A percentile compares a stretch with the other conserved stretches of the same genome.
Evolutionary conservation across 352 stramenopile genomes (phyloP).

Genomic region (Lagenidium giganteum): DNA sequence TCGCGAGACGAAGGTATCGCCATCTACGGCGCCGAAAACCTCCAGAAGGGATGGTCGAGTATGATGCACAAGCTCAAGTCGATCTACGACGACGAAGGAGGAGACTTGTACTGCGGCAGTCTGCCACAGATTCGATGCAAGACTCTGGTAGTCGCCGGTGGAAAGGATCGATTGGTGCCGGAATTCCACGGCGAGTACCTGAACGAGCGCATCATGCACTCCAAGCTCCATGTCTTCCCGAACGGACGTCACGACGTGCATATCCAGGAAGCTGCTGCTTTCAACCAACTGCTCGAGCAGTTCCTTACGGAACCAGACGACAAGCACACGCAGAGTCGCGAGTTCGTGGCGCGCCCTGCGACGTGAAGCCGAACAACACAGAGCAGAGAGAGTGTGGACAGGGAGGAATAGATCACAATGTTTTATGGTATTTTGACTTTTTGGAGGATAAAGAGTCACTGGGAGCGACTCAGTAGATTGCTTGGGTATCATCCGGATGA

Average conservation of each 20-base stretch:
- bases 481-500: too few species aligned
- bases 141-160: conserved; percentile 69
- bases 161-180: conserved; percentile 56
- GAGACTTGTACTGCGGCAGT: conserved; percentile 66
- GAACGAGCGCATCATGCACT: conserved; percentile 85
- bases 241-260: conserved; percentile 58
- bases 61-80: conserved; percentile 45
- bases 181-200: conserved; percentile 76
- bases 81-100: conserved; percentile 45
- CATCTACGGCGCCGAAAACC: conserved; percentile 43
- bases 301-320: conserved; percentile 76
- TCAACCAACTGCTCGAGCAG: conserved; percentile 54
- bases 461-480: too few species aligned
- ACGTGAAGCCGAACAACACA: neutral
- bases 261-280: conserved; percentile 31
- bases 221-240: conserved; percentile 46
- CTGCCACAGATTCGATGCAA: conserved; percentile 78
- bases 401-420: too few species aligned
- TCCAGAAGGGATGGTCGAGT: conserved; percentile 57
- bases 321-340: conserved; percentile 77
- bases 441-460: too few species aligned
- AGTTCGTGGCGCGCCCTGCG: conserved; percentile 54
- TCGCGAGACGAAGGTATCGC: conserved; percentile 38
- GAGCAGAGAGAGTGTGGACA: too few species aligned
- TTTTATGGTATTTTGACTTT: too few species aligned